These are phyloP conservation scores for Phytophthora brassicae DNA, from an alignment of 352 stramenopile species.

Conservation along the genomic window DNA sequence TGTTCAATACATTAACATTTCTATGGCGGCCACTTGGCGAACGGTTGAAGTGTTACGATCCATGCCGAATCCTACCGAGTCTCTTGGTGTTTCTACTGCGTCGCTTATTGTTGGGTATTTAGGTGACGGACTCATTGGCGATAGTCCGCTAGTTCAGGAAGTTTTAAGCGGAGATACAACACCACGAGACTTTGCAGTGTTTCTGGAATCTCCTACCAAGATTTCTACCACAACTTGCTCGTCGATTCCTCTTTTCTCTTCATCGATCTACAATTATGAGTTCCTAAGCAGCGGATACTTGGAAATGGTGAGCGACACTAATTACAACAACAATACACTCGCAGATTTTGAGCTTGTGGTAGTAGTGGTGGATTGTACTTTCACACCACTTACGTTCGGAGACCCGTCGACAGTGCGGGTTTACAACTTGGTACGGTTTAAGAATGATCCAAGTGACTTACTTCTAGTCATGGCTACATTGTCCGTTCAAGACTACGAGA, in stretches of 20 bases:
- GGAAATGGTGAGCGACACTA: slow-evolving; percentile 28
- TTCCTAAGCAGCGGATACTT: slow-evolving; percentile 35
- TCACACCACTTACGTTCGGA: slow-evolving; percentile 6
- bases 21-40: slow-evolving; percentile 19
- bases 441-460: slow-evolving; percentile 7
- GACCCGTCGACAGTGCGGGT: slow-evolving; percentile 14
- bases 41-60: slow-evolving; percentile 25
- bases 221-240: slow-evolving; percentile 14
- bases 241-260: slow-evolving; percentile 1
- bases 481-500: slow-evolving; percentile 32
- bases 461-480: slow-evolving; percentile 26
- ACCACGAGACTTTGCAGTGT: slow-evolving; percentile 24
- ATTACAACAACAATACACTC: slow-evolving; percentile 40
- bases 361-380: slow-evolving; percentile 43
- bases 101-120: slow-evolving; percentile 31
- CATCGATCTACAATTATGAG: slow-evolving; percentile 30
- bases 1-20: slow-evolving; percentile 33
- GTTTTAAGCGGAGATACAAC: slow-evolving; percentile 27
- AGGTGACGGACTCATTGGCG: slow-evolving; percentile 29
- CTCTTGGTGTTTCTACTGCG: slow-evolving; percentile 2
- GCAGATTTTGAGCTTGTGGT: slow-evolving; percentile 36
- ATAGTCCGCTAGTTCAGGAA: slow-evolving; percentile 13
- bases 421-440: slow-evolving; percentile 26
- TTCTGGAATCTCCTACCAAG: slow-evolving; percentile 10
- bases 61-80: slow-evolving; percentile 16